Evolutionary conservation across 139 green algal genomes (phyloP), one percentile per base, ranked within the genome.

Genomic region (Bryopsis sp.): DNA sequence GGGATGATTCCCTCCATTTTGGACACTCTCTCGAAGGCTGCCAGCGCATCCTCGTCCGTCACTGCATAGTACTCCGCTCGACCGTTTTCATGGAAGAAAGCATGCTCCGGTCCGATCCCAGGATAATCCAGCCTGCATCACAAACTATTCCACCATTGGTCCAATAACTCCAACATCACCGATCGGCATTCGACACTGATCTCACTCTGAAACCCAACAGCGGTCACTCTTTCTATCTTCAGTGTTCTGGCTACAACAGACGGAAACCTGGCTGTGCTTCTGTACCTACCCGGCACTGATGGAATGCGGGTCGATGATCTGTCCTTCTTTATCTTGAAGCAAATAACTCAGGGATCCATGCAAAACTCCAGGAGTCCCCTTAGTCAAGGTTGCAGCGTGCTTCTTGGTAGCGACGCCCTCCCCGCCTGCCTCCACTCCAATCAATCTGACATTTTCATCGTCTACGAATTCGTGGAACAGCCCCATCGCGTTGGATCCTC

Each of bases 401-500:
- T 96, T 97, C 76, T 78, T 74, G 31, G 86, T 95, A 74, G 91
- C 71, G 1, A 98, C 74, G 58, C 95, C 95, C 60, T 95, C 78
- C 24, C 92, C 92, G n/a, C 84, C 90, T 2, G 89, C 84, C 70
- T 89, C 79, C 64, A 89, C 72, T 48, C 88, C 86, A 28, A 90
- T 80, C 3, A 89, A 69, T 33, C 90, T 79, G 61, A 97, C 83
- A 67, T 82, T 67, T 36, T 84, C 79, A 35, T 99, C 94, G 39
- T 97, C 83, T 36, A 97, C 79, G 66, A 97, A 98, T 68, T 98
- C 93, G 76, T 98, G 77, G 81, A 99, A 99, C 54, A 99, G 84
- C 28, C 95, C 95, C 64, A 99, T 99, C 35, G 95, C 93, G 72
- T 99, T 99, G 65, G 86, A 96, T 68, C 95, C 95, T 38, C 95